Base-by-base conservation (phyloP, 768 basidiomycete species). In the Naematelia encephala region DNA sequence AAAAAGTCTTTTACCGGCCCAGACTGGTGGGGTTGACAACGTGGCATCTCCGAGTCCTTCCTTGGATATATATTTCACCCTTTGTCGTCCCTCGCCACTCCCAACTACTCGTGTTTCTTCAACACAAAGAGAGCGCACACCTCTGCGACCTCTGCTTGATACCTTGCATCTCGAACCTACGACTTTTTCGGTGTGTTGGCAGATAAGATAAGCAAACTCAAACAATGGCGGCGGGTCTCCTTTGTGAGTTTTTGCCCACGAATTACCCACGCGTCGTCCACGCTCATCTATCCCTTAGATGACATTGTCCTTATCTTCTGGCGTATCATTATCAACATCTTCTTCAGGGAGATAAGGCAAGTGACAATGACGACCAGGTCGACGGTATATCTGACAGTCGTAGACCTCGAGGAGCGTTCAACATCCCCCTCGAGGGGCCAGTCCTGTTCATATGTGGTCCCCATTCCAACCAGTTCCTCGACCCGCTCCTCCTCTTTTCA, bases 381-480 rank as follows among this genome's bases (percentile, higher is more conserved):
- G 29, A 30, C 28, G 14, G 19, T 13, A 11, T 59, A 29, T 19
- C 28, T 44, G 21, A 44, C 16, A 22, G 29, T 26, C 25, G 46
- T 60, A 74, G 94, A 59, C 90, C 92, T 2, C 82, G 94, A 77
- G 90, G 94, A 51, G 89, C 92, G 29, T 97, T 89, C 83, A 90
- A 96, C 75, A 90, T 98, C 59, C 94, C 94, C 23, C 82, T 82
- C 57, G 84, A 89, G 58, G 94, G 91, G 0, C 89, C 94, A 1
- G 84, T 94, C 54, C 90, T 98, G 64, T 92, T 96, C 76, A 91
- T 91, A 50, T 91, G 84, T 44, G 93, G 90, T 10, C 92, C 92
- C 43, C 92, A 97, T 77, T 85, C 86, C 70, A 96, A 96, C 76
- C 77, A 97, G 90, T 96, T 98, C 77, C 83, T 97, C 54, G 94